These are phyloP conservation scores for Ophiostoma australiae DNA, from an alignment of 2,329 filamentous ascomycete genomes.

Conservation along the genomic window DNA sequence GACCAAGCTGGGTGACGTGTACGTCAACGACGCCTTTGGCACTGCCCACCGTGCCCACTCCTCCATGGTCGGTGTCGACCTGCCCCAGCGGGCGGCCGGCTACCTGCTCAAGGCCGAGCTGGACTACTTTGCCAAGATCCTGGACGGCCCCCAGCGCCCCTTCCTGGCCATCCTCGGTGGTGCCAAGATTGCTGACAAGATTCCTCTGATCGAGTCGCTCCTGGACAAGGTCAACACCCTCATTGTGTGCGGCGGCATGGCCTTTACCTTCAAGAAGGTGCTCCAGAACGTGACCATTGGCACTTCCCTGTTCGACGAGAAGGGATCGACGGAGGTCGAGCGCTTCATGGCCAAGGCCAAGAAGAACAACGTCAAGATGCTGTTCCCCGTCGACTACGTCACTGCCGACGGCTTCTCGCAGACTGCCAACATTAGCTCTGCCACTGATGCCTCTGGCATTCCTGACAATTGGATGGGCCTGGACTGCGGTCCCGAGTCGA, in stretches of 20 bases:
- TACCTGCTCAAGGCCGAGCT: constrained; percentile 99
- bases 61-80: constrained; percentile 95
- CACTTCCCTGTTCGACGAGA: constrained; percentile 87
- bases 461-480: constrained; percentile 98
- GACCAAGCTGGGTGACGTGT: constrained; percentile 91
- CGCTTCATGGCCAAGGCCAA: constrained; percentile 91
- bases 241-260: constrained; percentile 96
- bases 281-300: constrained; percentile 86
- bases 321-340: constrained; percentile 83
- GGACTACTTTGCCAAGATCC: constrained; percentile 96
- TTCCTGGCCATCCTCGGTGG: constrained; percentile 98
- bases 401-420: constrained; percentile 92
- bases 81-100: constrained; percentile 93
- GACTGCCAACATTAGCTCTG: constrained; percentile 73
- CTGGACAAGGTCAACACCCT: constrained; percentile 96
- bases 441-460: constrained; percentile 83
- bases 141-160: constrained; percentile 86
- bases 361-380: constrained; percentile 91
- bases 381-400: constrained; percentile 91
- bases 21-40: constrained; percentile 98
- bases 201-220: constrained; percentile 98
- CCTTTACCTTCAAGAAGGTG: constrained; percentile 99
- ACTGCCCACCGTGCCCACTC: constrained; percentile 98
- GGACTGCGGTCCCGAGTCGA: constrained; percentile 84
- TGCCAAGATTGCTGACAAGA: constrained; percentile 99